Base-by-base conservation (phyloP, 2,329 filamentous ascomycete species). In the Kalaharituber pfeilii region DNA sequence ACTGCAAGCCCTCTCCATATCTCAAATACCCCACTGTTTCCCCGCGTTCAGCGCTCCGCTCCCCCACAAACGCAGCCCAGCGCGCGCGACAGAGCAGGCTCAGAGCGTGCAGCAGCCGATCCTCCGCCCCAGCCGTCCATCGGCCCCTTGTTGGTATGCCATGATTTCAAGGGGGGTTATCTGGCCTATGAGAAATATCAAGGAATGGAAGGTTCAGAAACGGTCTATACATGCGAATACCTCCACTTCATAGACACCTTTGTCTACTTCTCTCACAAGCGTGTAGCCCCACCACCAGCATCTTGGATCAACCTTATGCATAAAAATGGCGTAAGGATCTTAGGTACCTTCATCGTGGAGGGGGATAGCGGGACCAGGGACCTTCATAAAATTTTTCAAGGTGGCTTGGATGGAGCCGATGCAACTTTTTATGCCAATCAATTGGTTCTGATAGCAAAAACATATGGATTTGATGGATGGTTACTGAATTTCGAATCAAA, bases 201-300 rank as follows among this genome's bases (percentile, higher is more conserved):
- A 45, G 62, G 69, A 33, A 56, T 69, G 1, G 57, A 63, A 1
- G 25, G 42, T 24, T 47, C 42, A 47, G 55, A 63, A 4, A 64
- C 67, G 30, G 60, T 57, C 15, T 73, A 73, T 57, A 64, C 65
- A 2, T 70, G 69, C 62, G 66, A 71, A 57, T 69, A 72, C 54
- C 65, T 72, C 33, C 69, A 72, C 58, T 68, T 65, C 54, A 65
- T 72, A 15, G 67, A 70, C 39, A 65, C 63, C 1, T 72, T 73
- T 57, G 63, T 72, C n/a, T 73, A 73, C 59, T 73, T 73, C 55
- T 72, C 71, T 1, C 71, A 73, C 58, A 71, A 71, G 55, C 65
- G 72, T 3, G 68, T 70, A 8, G 69, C 69, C 29, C 62, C 71
- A 13, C 71, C 71, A 2, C 71, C 71, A 7, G 67, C 70, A 4